A percentile compares a stretch with the other conserved stretches of the same genome.
Conservation (phyloP, 225 moss, liverwort and hornwort species). For the Marchantia polymorpha region DNA sequence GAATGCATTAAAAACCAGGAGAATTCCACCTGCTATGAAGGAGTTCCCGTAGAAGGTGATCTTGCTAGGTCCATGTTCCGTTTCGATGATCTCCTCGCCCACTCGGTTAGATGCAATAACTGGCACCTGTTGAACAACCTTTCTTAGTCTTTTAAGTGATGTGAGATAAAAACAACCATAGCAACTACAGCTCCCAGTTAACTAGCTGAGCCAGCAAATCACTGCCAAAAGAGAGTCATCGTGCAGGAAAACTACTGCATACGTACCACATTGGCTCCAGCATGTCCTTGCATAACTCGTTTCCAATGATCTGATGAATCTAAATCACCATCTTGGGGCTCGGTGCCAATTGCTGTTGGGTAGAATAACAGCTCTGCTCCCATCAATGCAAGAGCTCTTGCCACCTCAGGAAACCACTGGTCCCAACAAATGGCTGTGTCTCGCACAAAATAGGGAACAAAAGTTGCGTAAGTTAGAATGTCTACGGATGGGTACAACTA, state of each 20-base stretch:
- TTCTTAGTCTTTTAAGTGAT: not conserved
- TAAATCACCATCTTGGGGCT: conserved; percentile 73
- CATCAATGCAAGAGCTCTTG: conserved; percentile 75
- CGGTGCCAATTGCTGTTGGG: conserved; percentile 82
- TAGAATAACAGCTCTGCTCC: conserved; percentile 88
- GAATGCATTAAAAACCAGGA: not conserved
- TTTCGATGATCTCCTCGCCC: conserved; percentile 67
- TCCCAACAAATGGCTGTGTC: conserved; percentile 87
- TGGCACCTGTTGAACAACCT: conserved; percentile 46
- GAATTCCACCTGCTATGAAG: conserved; percentile 65
- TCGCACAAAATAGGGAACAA: not conserved
- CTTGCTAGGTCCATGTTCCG: conserved; percentile 75
- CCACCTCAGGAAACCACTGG: conserved; percentile 94
- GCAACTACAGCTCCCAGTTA: too few species aligned
- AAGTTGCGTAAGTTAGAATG: not conserved
- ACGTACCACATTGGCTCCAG: conserved; percentile 77
- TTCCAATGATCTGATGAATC: conserved; percentile 89
- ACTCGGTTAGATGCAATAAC: conserved; percentile 82
- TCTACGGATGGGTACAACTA: not conserved
- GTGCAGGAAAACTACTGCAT: not conserved
- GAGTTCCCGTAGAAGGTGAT: conserved; percentile 88
- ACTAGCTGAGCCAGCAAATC: not conserved
- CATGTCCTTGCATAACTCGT: conserved; percentile 96
- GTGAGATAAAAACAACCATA: not conserved
- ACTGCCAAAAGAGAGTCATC: too few species aligned